Conservation (phyloP, 139 green algal genomes). For the Spirogloea muscicola region DNA sequence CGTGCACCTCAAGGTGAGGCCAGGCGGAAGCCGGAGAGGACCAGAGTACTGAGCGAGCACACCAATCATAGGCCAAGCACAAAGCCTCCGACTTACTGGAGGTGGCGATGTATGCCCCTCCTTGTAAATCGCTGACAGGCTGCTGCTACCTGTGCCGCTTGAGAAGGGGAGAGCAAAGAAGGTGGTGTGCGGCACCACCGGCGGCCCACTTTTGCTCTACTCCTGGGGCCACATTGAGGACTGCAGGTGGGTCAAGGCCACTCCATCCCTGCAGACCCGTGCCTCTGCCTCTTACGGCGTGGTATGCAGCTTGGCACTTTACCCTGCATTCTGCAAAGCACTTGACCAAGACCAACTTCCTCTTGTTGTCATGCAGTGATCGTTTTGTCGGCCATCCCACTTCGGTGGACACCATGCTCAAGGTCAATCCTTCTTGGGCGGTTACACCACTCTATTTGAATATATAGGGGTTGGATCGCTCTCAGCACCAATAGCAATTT, state of each 20-base stretch:
- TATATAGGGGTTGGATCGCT: no score
- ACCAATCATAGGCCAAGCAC: not conserved
- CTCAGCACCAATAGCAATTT: no score
- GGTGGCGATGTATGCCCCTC: not conserved
- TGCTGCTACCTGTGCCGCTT: not conserved
- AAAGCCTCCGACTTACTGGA: conserved; percentile 5
- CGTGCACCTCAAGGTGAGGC: conserved; percentile 39
- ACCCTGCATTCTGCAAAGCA: no score
- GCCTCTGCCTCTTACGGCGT: not conserved
- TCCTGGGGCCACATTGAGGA: conserved; percentile 70
- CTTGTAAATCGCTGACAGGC: not conserved
- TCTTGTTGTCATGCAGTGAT: conserved; percentile 59
- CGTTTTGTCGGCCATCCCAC: conserved; percentile 70
- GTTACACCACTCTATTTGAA: no score
- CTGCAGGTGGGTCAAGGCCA: not conserved
- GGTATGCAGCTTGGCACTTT: not conserved
- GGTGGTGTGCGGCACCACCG: conserved; percentile 61
- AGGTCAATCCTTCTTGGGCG: conserved; percentile 6
- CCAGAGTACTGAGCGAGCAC: not conserved
- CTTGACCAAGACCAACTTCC: no score
- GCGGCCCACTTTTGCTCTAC: conserved; percentile 73
- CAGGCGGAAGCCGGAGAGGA: not conserved
- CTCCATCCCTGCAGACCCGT: not conserved
- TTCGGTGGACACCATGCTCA: conserved; percentile 72
- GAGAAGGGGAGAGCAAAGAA: conserved; percentile 14